Conservation (phyloP, 805 yeast species). For the Saturnispora zaruensis region DNA sequence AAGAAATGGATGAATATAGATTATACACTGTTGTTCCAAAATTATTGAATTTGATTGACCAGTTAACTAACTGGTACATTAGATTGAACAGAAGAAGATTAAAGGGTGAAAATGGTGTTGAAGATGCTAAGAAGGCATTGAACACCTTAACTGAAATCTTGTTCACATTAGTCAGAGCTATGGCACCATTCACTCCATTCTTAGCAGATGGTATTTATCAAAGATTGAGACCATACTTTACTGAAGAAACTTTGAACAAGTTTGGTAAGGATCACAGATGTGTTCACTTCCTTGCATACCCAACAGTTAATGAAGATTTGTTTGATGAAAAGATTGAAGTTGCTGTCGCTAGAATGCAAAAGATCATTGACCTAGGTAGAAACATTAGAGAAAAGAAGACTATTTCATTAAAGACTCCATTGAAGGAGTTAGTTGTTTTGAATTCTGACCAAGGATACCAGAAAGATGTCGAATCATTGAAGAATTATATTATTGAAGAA, state of each 20-base stretch:
- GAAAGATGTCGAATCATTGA: slow-evolving; percentile 67
- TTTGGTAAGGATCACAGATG: slow-evolving; percentile 61
- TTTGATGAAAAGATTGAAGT: slow-evolving; percentile 77
- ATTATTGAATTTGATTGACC: slow-evolving; percentile 79
- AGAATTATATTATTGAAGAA: slow-evolving; percentile 79
- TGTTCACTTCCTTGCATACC: slow-evolving; percentile 91
- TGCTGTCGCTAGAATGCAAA: slow-evolving; percentile 93
- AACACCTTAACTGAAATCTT: slow-evolving; percentile 88
- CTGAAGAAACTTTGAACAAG: slow-evolving; percentile 44
- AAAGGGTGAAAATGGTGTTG: slow-evolving; percentile 85
- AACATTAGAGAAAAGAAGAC: slow-evolving; percentile 92
- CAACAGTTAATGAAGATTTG: slow-evolving; percentile 69
- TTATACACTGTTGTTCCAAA: slow-evolving; percentile 95
- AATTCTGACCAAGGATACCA: slow-evolving; percentile 71
- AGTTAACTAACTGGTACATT: slow-evolving; percentile 97
- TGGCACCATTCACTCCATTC: slow-evolving; percentile 99
- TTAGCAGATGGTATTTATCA: slow-evolving; percentile 84
- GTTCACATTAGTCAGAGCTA: slow-evolving; percentile 81
- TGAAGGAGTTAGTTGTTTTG: slow-evolving; percentile 76
- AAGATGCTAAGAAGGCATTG: slow-evolving; percentile 78
- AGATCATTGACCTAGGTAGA: slow-evolving; percentile 93
- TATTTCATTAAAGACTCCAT: slow-evolving; percentile 90
- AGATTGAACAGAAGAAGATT: slow-evolving; percentile 96
- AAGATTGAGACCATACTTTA: slow-evolving; percentile 55
- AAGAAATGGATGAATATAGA: slow-evolving; percentile 84